Conservation (phyloP, 2,329 filamentous ascomycete genomes). For the Madurella mycetomatis region DNA sequence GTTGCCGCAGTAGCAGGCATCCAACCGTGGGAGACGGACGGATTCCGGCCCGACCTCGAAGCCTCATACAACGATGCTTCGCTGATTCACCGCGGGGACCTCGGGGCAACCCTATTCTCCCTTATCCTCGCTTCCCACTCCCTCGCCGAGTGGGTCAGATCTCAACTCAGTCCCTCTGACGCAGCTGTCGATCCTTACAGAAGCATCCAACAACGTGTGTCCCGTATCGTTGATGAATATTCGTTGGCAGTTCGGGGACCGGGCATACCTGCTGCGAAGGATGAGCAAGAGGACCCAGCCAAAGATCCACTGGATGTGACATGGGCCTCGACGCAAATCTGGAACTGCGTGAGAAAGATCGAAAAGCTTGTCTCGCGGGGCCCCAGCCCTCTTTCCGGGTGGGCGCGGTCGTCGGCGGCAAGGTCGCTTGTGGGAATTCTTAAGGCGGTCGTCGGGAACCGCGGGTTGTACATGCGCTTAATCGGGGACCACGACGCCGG, state of each 20-base stretch:
- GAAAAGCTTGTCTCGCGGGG: conserved; percentile 36
- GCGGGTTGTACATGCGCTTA: conserved; percentile 46
- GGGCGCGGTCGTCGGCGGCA: conserved; percentile 43
- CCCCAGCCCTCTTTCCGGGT: conserved; percentile 33
- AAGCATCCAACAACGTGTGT: conserved; percentile 44
- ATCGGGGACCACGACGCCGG: conserved; percentile 41
- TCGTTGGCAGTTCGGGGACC: conserved; percentile 13
- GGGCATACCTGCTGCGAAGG: conserved; percentile 8
- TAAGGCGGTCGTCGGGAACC: conserved; percentile 39
- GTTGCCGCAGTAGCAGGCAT: conserved; percentile 43
- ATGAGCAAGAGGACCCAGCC: conserved; percentile 14
- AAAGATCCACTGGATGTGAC: conserved; percentile 38
- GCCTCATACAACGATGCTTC: conserved; percentile 28
- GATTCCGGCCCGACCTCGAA: conserved; percentile 43
- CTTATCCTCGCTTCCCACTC: conserved; percentile 52
- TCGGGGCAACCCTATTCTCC: conserved; percentile 48
- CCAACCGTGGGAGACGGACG: conserved; percentile 35
- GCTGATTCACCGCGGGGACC: conserved; percentile 35
- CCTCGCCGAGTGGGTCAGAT: conserved; percentile 51
- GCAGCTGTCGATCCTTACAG: conserved; percentile 44
- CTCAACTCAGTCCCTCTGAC: conserved; percentile 41
- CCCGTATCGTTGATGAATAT: conserved; percentile 42
- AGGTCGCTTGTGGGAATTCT: conserved; percentile 47
- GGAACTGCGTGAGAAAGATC: conserved; percentile 41
- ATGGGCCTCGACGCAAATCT: conserved; percentile 49